Evolutionary conservation across 192 early-diverging fungal species (phyloP), one percentile per base, ranked within the genome.

Genomic region (Coemansia javaensis): DNA sequence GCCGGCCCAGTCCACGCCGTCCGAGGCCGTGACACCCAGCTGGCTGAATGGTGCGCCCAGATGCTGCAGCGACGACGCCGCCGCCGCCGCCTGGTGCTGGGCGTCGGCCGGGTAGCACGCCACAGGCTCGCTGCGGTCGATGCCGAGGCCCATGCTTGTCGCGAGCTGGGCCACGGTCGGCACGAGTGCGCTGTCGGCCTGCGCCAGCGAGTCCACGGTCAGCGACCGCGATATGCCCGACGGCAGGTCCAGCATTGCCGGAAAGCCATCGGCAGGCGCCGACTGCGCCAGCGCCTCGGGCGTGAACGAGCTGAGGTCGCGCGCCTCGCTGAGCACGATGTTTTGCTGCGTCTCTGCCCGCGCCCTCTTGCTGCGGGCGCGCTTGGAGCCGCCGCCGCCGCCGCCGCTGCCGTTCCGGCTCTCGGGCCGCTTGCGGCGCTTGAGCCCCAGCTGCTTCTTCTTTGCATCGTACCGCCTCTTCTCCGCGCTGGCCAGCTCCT

Each of bases 401-500:
- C 20, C 21, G 22, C 28, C 53, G 59, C 20, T 69, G 58, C 31
- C 58, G 59, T 17, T 57, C 66, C n/a, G 44, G 3, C 41, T 27
- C 7, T 27, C 8, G 5, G n/a, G n/a, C 5, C 28, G 28, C 28
- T 55, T 63, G 25, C 34, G 53, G 39, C 43, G 50, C 41, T 48
- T 58, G 34, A 59, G 45, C 36, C 48, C 49, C 5, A 59, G 20
- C 8, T 56, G 46, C 56, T 71, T 71, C 47, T 71, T 71, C 51
- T 55, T 63, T 28, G 48, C 43, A 71, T 63, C 63, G 50, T 71
- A 71, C 51, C 28, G 16, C 15, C 63, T 51, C 36, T 57, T 57
- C 40, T 44, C 57, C 17, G 41, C 13, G 11, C 18, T 28, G 6
- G 69, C 62, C 52, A 32, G 30, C 30, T 61, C 32, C 14, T 52